Evolutionary conservation across 306 rosid genomes (phyloP).

Genomic region (Arachis hypogaea): DNA sequence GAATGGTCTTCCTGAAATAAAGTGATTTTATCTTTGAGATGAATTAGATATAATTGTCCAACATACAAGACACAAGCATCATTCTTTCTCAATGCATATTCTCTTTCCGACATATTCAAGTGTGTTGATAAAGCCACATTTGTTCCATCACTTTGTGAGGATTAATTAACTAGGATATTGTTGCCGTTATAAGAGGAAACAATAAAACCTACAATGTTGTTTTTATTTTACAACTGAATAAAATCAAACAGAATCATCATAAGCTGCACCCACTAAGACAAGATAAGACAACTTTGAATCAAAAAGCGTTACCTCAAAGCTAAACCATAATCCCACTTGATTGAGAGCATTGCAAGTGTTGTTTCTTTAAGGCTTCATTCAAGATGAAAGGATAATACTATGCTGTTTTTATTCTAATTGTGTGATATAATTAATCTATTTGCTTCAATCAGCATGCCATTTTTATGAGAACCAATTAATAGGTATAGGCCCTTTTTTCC

Average conservation of each 20-base stretch:
- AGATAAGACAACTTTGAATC: constrained; percentile 19
- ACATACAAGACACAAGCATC: background rate
- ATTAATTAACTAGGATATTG: constrained; percentile 2
- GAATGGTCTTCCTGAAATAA: too few relatives aligned
- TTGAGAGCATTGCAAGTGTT: background rate
- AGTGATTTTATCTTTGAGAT: too few relatives aligned
- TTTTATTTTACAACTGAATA: constrained; percentile 1
- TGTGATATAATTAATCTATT: too few relatives aligned
- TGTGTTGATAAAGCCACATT: constrained; percentile 44
- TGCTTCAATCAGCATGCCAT: too few relatives aligned
- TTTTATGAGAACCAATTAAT: too few relatives aligned
- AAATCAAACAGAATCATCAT: constrained; percentile 20
- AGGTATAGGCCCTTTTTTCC: too few relatives aligned
- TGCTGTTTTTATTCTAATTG: background rate
- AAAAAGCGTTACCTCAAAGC: background rate
- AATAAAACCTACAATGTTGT: background rate
- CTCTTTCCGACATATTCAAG: constrained; percentile 51
- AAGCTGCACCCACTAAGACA: constrained; percentile 14
- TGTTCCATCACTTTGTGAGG: constrained; percentile 38
- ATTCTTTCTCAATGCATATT: constrained; percentile 35
- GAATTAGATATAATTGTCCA: too few relatives aligned
- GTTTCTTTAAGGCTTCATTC: background rate
- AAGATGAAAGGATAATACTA: background rate
- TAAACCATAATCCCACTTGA: background rate
- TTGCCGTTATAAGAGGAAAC: constrained; percentile 19